Conservation (phyloP, 2,329 filamentous ascomycete genomes). For the Colletotrichum lupini region DNA sequence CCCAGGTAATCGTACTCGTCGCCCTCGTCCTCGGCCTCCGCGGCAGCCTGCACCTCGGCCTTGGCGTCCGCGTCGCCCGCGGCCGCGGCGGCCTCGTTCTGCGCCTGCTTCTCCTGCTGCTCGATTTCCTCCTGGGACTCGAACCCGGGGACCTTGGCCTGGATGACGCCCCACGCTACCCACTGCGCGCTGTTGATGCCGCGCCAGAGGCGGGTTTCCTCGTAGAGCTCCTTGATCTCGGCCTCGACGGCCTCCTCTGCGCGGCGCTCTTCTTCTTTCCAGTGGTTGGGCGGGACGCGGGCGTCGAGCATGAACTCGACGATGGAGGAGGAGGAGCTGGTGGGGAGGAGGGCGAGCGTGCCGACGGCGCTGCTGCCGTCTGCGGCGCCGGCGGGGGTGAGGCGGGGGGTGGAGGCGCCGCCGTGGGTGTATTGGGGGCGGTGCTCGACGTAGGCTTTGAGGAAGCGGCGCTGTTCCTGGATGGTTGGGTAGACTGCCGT, state of each 20-base stretch:
- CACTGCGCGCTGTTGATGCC: conserved; percentile 89
- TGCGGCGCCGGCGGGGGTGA: conserved; percentile 55
- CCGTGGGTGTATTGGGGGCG: conserved; percentile 72
- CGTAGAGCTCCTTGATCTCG: conserved; percentile 76
- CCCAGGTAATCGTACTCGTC: conserved; percentile 93
- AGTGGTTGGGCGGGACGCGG: conserved; percentile 65
- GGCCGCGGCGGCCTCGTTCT: conserved; percentile 40
- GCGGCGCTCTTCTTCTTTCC: conserved; percentile 70
- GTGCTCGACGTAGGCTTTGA: conserved; percentile 89
- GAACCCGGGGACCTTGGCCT: conserved; percentile 86
- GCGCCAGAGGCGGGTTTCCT: conserved; percentile 87
- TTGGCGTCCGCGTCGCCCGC: conserved; percentile 41
- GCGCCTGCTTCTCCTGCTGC: conserved; percentile 38
- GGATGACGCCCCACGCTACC: conserved; percentile 96
- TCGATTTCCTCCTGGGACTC: conserved; percentile 55
- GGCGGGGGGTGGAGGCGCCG: conserved; percentile 59
- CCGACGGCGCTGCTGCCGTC: conserved; percentile 40
- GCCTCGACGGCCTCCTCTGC: conserved; percentile 73
- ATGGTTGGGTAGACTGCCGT: conserved; percentile 77
- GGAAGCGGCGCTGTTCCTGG: conserved; percentile 86
- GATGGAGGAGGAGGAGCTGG: conserved; percentile 61
- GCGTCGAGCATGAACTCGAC: conserved; percentile 85
- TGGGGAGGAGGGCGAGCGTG: conserved; percentile 50
- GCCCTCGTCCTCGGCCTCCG: conserved; percentile 58
- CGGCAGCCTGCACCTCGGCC: conserved; percentile 29